These are phyloP conservation scores for Fraxinus albicans DNA, from an alignment of 305 asterid genomes.

Conservation along the genomic window DNA sequence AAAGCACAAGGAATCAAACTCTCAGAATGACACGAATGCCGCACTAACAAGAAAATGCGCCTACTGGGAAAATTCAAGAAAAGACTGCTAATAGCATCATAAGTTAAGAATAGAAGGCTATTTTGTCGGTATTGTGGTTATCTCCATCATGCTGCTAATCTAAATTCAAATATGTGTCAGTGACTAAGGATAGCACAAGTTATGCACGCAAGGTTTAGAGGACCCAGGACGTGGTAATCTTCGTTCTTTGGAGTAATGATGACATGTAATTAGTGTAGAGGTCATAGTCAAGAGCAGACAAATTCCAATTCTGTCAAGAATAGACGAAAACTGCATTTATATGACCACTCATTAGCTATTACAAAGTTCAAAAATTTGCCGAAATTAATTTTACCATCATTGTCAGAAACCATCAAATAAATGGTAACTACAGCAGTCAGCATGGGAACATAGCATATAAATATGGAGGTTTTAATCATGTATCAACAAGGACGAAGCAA, in stretches of 20 bases:
- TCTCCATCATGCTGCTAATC: constrained; percentile 16
- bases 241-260: background rate
- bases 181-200: background rate
- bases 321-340: background rate
- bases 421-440: background rate
- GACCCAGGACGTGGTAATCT: background rate
- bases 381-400: background rate
- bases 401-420: background rate
- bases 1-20: constrained; percentile 28
- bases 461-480: background rate
- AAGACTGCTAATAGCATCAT: constrained; percentile 29
- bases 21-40: constrained; percentile 24
- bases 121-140: constrained; percentile 12
- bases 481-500: background rate
- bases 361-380: background rate
- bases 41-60: constrained; percentile 29
- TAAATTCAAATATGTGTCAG: background rate
- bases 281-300: background rate
- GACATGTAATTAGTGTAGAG: background rate
- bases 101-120: constrained; percentile 19
- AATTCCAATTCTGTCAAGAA: background rate
- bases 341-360: background rate
- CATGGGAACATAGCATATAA: background rate
- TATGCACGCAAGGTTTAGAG: constrained; percentile 7
- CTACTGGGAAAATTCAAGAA: constrained; percentile 24